Percentiles rank a stretch among this genome's conserved stretches.
phyloP scores from a whole-genome alignment of 495 filamentous ascomycete genomes.

The Aspergillus sparsus region DNA sequence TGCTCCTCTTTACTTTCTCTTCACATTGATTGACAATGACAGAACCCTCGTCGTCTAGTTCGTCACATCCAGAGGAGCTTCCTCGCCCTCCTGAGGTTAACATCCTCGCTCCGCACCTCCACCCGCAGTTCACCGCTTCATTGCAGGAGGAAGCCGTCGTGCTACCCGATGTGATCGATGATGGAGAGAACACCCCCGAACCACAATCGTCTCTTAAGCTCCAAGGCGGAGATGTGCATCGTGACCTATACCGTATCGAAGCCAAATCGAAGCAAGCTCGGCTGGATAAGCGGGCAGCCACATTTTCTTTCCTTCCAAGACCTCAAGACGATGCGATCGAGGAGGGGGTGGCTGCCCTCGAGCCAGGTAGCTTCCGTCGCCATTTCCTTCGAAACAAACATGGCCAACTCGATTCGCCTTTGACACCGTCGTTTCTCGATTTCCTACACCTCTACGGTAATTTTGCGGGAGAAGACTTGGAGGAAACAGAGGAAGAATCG shows the following conservation, averaged over 20 bases:
- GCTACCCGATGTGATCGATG: background rate
- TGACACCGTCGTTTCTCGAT: constrained; percentile 64
- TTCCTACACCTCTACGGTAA: constrained; percentile 70
- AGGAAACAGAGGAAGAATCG: constrained; percentile 58
- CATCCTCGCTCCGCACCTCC: constrained; percentile 18
- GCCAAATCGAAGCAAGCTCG: constrained; percentile 42
- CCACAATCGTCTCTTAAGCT: constrained; percentile 61
- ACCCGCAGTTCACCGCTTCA: constrained; percentile 18
- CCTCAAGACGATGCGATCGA: constrained; percentile 41
- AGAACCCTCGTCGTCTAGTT: constrained; percentile 1
- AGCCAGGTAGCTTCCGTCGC: constrained; percentile 62
- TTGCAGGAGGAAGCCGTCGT: constrained; percentile 11
- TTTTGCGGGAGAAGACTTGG: constrained; percentile 72
- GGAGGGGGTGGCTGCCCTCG: constrained; percentile 48
- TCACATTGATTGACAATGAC: constrained; percentile 8
- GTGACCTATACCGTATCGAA: constrained; percentile 65
- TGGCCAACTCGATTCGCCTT: constrained; percentile 39
- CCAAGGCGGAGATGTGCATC: constrained; percentile 68
- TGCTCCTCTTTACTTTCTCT: background rate
- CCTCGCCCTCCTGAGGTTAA: constrained; percentile 8
- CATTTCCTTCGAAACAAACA: constrained; percentile 57
- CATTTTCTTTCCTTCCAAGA: constrained; percentile 48
- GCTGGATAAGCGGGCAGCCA: constrained; percentile 55
- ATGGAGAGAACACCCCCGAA: background rate
- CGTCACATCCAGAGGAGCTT: background rate